Base-by-base conservation (phyloP, 1,284 basidiomycete species). In the Fomitopsis betulina region DNA sequence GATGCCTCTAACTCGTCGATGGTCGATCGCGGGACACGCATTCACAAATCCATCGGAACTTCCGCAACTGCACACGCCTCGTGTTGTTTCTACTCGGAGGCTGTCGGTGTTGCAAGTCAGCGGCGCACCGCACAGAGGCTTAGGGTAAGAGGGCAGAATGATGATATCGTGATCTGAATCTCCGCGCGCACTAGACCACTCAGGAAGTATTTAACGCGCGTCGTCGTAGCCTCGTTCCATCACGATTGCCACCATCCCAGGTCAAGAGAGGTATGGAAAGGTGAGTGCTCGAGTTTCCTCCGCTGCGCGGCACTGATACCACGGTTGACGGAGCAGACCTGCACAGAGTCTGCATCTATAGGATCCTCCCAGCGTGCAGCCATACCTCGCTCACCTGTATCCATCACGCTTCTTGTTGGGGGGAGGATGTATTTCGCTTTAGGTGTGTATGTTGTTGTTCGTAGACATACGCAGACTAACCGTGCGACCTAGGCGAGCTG, bases 371-470 rank as follows among this genome's bases (percentile, higher is more conserved):
- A 82, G 74, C 80, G 78, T 79, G 75, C 69, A 83, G 82, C 80
- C 84, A 79, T 82, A 79, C 84, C 83, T 80, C 83, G 82, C 73
- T 72, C 80, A 79, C 75, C 80, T 76, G 84, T 79, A 71, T 83
- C 84, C 70, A 85, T 86, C 84, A 83, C 84, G 84, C 81, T 86
- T 86, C 84, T 86, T 86, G 83, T 82, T 77, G 75, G 80, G 82
- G 72, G 82, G 81, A 70, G 70, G 74, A 82, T 69, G 70, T 73
- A 73, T 76, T 74, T 86, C 84, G 72, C 73, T 72, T 71, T 68
- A 77, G 83, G 83, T 76, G 65, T 33, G 68, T 60, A 47, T 10
- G 13, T 5, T 10, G 0, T 12, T 32, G 55, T 53, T 23, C 37
- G 32, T 42, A 30, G 17, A 23, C 21, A 7, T 5, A 12, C 13